Evolutionary conservation across 2,329 filamentous ascomycete species (phyloP), one percentile per base, ranked within the genome.

Genomic region (Plectosphaerella cucumerina): DNA sequence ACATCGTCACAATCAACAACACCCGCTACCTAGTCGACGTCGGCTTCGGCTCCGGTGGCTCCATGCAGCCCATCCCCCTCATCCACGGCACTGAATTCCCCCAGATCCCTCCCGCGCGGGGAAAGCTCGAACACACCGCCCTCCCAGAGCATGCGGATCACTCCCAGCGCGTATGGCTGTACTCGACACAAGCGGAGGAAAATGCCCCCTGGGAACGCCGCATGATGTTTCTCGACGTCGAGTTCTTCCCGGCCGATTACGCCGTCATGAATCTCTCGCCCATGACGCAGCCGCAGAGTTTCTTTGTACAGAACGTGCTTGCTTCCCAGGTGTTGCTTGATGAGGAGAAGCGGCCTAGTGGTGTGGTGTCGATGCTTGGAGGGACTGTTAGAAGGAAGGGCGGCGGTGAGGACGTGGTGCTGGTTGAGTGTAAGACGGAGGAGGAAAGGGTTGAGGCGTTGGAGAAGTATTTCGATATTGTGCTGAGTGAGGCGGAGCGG

Each of bases 11-110:
- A 22, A 71, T 88, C 20, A 65, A 70, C 10, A 63, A 66, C 21
- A 67, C 70, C 42, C 65, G 68, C 41, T 79, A 76, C 60, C 63
- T 78, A 54, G 71, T 80, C 23, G 84, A 87, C 59, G 78, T 86
- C 14, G 82, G 79, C 22, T 86, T 84, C 58, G 84, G 83, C 18
- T 73, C 72, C 49, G 74, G 78, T 55, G 62, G 60, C 9, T 53
- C 69, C 5, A 55, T 60, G 22, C 44, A 53, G 1, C 71, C 71
- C 4, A 47, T 73, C 1, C 65, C 60, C 1, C 59, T 73, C 5
- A 49, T 61, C 1, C 20, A 58, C 43, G 58, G 54, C 15, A 18
- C 53, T 49, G 56, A 61, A 18, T 59, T 64, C 39, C 51, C 57
- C 10, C 73, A 75, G 34, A 67, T 83, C 6, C 67, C 68, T 0